Conservation (phyloP, 1,139 yeast species). For the Blastobotrys persicus region DNA sequence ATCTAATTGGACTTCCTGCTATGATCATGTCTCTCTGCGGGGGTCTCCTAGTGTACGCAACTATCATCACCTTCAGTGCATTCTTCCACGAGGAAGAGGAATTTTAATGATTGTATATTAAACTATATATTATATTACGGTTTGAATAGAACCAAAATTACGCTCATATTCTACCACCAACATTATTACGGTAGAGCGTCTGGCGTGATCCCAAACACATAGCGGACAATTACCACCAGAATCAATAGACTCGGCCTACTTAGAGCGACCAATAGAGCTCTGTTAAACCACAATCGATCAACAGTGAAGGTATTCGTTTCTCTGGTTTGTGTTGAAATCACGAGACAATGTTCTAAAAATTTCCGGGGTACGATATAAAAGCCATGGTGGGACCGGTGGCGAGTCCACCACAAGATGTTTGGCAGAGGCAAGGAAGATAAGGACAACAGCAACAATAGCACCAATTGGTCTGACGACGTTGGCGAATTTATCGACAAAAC, state of each 20-base stretch:
- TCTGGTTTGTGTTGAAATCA: not conserved
- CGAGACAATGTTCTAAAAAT: not conserved
- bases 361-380: not conserved
- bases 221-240: too few species aligned
- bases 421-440: constrained; percentile 12
- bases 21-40: constrained; percentile 64
- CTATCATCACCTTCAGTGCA: constrained; percentile 68
- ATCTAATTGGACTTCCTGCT: constrained; percentile 57
- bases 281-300: too few species aligned
- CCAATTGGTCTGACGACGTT: constrained; percentile 21
- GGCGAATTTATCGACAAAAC: constrained; percentile 24
- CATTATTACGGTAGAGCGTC: too few species aligned
- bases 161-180: not conserved
- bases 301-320: too few species aligned
- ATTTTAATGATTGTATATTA: constrained; percentile 28
- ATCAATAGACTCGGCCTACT: too few species aligned
- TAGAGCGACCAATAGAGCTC: too few species aligned
- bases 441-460: constrained; percentile 12
- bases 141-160: not conserved
- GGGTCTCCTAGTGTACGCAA: constrained; percentile 66
- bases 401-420: not conserved
- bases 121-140: constrained; percentile 2
- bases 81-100: constrained; percentile 64
- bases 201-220: too few species aligned
- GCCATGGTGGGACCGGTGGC: not conserved